These are phyloP conservation scores for Backusella tuberculispora DNA, from an alignment of 192 early-diverging fungal genomes.

Conservation along the genomic window DNA sequence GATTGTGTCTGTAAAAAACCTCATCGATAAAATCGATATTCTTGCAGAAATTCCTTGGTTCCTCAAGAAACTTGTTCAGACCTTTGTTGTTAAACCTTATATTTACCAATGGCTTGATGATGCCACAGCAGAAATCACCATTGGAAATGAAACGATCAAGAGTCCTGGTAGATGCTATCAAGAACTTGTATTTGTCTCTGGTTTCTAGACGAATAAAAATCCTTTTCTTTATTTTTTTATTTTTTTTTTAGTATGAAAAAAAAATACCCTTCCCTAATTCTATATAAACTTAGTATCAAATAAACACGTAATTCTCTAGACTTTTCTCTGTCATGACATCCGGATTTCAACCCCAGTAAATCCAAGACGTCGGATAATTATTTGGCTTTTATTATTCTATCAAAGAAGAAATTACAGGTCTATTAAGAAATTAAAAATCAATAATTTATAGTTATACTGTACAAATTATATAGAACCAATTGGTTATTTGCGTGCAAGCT, in stretches of 20 bases:
- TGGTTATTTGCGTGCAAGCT: constrained; percentile 6
- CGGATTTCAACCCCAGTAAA: not conserved
- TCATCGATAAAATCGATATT: constrained; percentile 86
- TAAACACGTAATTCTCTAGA: constrained; percentile 3
- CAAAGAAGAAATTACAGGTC: not conserved
- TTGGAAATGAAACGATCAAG: constrained; percentile 67
- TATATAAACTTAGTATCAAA: not conserved
- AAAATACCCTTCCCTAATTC: not conserved
- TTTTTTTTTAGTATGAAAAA: not conserved
- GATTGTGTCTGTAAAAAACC: constrained; percentile 60
- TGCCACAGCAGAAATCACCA: constrained; percentile 65
- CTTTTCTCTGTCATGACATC: not conserved
- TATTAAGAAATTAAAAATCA: not conserved
- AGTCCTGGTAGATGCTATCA: constrained; percentile 77
- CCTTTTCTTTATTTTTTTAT: no score
- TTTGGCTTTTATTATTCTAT: not conserved
- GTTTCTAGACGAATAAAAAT: constrained; percentile 34
- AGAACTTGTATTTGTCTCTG: constrained; percentile 76
- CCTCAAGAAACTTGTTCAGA: constrained; percentile 85
- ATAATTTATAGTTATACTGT: constrained; percentile 4
- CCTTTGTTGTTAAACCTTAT: constrained; percentile 91
- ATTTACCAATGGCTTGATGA: constrained; percentile 93
- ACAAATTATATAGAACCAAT: constrained; percentile 3
- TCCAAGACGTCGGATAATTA: not conserved
- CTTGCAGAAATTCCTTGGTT: constrained; percentile 89